Evolutionary conservation across 257 asterid species (phyloP), one percentile per base, ranked within the genome.

Genomic region (Forsythia viridissima): DNA sequence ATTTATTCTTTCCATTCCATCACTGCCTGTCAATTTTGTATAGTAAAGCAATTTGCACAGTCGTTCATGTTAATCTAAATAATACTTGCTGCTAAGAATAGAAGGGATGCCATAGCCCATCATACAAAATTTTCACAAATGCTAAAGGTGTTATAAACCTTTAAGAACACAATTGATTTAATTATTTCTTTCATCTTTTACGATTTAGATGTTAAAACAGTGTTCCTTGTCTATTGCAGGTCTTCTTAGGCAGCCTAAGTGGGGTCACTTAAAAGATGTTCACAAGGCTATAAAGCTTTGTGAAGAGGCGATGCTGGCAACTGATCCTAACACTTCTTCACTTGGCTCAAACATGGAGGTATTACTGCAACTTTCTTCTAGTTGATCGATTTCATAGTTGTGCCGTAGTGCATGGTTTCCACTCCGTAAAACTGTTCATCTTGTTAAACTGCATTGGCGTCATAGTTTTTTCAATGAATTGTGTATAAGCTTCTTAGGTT

Each of bases 281-380:
- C 98, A 93, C 78, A 90, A 88, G 84, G 93, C 96, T 57, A 86
- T 93, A 81, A 93, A 92, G 80, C 96, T 91, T 71, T 93, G 98
- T 80, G 97, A 93, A 89, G 93, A 76, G 63, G 94, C 98, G 79
- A 91, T 93, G 88, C 82, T 93, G 69, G 91, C 85, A 79, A 86
- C 92, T 69, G 95, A 90, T 81, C 97, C 96, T 41, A 82, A 82
- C 67, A 92, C 91, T 40, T 74, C 91, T 70, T 92, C 92, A 77
- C 92, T 88, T 38, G 91, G 97, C 8, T 80, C 88, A 11, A 86
- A 86, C 80, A 52, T 90, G 81, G 98, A 93, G 96, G 98, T 93
- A 87, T 72, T 44, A 10, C 30, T 6, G 20, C 68, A 40, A 44
- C 38, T 79, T 63, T 63, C 38, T 63, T 11, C 16, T 6, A 63